Base-by-base conservation (phyloP, 2,329 filamentous ascomycete genomes). In the Pseudogymnoascus sp. region DNA sequence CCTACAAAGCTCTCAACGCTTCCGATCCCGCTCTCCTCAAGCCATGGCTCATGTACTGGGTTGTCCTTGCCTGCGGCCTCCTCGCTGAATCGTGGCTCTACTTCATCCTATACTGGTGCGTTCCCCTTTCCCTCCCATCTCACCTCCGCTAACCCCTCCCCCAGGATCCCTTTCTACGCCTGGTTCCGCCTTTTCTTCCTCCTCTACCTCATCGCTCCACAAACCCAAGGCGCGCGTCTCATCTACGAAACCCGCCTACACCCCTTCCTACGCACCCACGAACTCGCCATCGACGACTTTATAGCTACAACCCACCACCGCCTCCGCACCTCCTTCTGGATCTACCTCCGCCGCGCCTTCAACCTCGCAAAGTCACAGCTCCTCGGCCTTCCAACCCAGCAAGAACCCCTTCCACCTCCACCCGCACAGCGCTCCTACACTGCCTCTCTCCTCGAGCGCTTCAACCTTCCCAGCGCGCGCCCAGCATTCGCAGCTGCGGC, bases 11-110 rank as follows among this genome's bases (percentile, higher is more conserved):
- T 60, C 89, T 99, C 73, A 93, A 95, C 79, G 93, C 92, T 14
- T 89, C 90, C 62, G 91, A 97, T 76, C 92, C 93, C 1, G 88
- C 91, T 39, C 87, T 96, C 74, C 83, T 97, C 66, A 91, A 91
- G 68, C 93, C 93, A 87, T 99, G 95, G 95, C 85, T 98, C 69
- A 98, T 98, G 90, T 99, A 98, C 83, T 99, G 93, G 90, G 92
- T 96, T 66, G 92, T 96, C 23, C 85, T 97, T 68, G 90, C 90
- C 66, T 88, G 90, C 75, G 85, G 88, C 71, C 82, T 93, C 64
- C 84, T 95, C 67, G 85, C 87, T 77, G 95, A 98, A 79, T 93
- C 89, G 57, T 96, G 92, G 85, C 87, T 90, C 64, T 86, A 88
- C 71, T 96, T 93, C 78, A 87, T 98, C 73, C 83, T 98, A 57